Base-by-base conservation (phyloP, 108 stramenopile species). In the Parietichytrium sp. region DNA sequence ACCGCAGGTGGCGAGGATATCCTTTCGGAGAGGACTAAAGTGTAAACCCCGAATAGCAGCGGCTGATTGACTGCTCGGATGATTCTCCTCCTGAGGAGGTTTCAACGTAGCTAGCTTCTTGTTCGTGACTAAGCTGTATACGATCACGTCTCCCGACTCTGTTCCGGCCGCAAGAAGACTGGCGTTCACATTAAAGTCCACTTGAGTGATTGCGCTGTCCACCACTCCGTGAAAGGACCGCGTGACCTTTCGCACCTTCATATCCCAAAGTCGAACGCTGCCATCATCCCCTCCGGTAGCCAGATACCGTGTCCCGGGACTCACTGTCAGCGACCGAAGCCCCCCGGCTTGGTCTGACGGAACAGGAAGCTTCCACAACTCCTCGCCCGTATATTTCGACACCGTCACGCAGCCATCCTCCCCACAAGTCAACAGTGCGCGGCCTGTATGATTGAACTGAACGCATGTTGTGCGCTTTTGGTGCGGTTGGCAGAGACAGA, bases 231-330 rank as follows among this genome's bases (percentile, higher is more conserved):
- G 36, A 2, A 45, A 72, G 23, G 61, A 72, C 61, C 45, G 61
- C 0, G 61, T 42, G 8, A 72, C 61, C 8, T n/a, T 36, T 23
- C 18, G 18, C 20, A 72, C n/a, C 20, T 72, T 72, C 38, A 72
- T 33, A 2, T 72, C 61, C 61, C 61, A 72, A n/a, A 72, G 18
- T 33, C 61, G 61, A 8, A 72, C 15, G 8, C n/a, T n/a, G 10
- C 61, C 61, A n/a, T 72, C 61, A 2, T 72, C 61, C 6, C 38
- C 61, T 6, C 38, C 61, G 61, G 61, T 72, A 6, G 61, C 61
- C 10, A 45, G 38, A 6, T 72, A 23, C 38, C 61, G 61, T 25
- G 61, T n/a, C 15, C n/a, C n/a, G 42, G 23, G 36, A 7, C 20
- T 10, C 10, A 72, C 36, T n/a, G 61, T 42, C 23, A 72, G 38